Percentiles rank a stretch among this genome's conserved stretches.
Conservation (phyloP, 345 rosid genomes). For the Dipteronia dyeriana region DNA sequence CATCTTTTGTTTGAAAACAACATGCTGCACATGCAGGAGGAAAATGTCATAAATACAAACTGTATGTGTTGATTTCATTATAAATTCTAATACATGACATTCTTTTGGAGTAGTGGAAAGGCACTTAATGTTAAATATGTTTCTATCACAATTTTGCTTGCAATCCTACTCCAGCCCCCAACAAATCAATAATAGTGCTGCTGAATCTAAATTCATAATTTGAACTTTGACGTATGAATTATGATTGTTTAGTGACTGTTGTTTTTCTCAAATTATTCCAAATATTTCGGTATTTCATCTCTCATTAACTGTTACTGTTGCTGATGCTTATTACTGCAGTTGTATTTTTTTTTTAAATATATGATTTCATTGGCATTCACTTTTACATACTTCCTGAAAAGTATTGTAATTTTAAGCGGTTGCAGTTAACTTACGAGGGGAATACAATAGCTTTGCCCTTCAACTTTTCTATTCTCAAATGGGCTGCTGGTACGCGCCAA, state of each 20-base stretch:
- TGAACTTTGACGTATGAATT: not conserved
- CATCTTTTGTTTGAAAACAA: not conserved
- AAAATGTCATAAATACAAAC: not conserved
- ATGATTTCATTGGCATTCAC: not conserved
- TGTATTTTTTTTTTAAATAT: not conserved
- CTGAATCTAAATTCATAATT: not conserved
- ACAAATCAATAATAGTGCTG: not conserved
- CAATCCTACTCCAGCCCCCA: not conserved
- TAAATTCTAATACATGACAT: too few species aligned
- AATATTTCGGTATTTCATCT: not conserved
- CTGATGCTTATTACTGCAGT: not conserved
- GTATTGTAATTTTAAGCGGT: conserved; percentile 5
- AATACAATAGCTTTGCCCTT: conserved; percentile 70
- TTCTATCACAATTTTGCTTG: not conserved
- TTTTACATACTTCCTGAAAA: not conserved
- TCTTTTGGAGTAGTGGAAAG: not conserved
- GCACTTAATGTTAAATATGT: not conserved
- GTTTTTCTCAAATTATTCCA: not conserved
- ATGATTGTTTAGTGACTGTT: not conserved
- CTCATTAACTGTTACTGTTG: not conserved
- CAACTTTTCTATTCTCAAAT: conserved; percentile 59
- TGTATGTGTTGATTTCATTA: not conserved
- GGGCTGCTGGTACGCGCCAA: conserved; percentile 76
- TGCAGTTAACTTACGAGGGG: conserved; percentile 67
- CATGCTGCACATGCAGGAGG: not conserved